These are phyloP conservation scores for Bocquillonia castaneifolia DNA, from an alignment of 441 rosid species.

Conservation along the genomic window DNA sequence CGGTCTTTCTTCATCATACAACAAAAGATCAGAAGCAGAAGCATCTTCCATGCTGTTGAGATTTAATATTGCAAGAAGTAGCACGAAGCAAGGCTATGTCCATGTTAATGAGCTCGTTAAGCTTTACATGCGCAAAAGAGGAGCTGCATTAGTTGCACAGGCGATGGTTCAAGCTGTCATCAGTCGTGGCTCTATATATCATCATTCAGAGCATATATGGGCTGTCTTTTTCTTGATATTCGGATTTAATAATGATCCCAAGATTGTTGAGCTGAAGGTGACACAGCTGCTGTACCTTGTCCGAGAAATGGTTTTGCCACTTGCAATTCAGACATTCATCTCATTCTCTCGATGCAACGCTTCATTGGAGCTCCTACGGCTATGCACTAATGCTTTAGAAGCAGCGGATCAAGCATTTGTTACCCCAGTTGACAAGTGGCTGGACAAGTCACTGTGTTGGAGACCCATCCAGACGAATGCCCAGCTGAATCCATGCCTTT, in stretches of 20 bases:
- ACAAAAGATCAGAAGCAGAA: constrained; percentile 66
- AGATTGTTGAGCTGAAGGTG: constrained; percentile 56
- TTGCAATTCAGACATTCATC: constrained; percentile 64
- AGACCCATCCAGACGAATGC: constrained; percentile 78
- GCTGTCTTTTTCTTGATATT: constrained; percentile 69
- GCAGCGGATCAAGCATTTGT: constrained; percentile 78
- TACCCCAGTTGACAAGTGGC: constrained; percentile 82
- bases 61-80: constrained; percentile 71
- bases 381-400: constrained; percentile 82
- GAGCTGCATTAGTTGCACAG: constrained; percentile 40
- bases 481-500: constrained; percentile 75
- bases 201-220: constrained; percentile 75
- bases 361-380: constrained; percentile 71
- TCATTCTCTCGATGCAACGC: constrained; percentile 76
- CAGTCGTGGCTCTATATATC: constrained; percentile 47
- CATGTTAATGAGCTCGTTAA: constrained; percentile 61
- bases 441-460: constrained; percentile 87
- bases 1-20: constrained; percentile 55
- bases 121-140: constrained; percentile 58
- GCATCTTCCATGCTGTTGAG: constrained; percentile 76
- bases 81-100: constrained; percentile 53
- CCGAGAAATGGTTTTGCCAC: constrained; percentile 64
- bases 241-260: constrained; percentile 66
- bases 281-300: constrained; percentile 52
- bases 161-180: constrained; percentile 73